phyloP scores from a whole-genome alignment of 2,329 filamentous ascomycete genomes.

The Aspergillus sp. region DNA sequence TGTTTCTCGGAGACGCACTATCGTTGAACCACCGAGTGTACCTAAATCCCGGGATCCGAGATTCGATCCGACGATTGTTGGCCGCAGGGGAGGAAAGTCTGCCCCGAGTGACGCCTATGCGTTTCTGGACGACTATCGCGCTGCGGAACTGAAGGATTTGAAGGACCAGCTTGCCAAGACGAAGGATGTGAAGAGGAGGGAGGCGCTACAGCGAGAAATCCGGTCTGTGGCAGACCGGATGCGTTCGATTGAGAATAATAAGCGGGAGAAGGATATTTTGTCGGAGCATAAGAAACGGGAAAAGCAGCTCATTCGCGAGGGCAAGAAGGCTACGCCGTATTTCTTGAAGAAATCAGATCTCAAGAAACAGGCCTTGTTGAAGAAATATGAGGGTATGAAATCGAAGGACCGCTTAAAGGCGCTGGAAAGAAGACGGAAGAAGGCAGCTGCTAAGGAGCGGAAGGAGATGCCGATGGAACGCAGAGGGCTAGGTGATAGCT shows the following conservation, averaged over 20 bases:
- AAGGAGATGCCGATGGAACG: slow-evolving; percentile 66
- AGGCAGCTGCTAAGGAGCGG: slow-evolving; percentile 81
- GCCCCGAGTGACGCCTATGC: slow-evolving; percentile 72
- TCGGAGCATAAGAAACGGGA: slow-evolving; percentile 77
- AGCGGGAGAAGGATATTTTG: slow-evolving; percentile 68
- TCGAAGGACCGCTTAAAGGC: slow-evolving; percentile 79
- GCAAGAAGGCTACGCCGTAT: slow-evolving; percentile 77
- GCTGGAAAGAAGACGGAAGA: slow-evolving; percentile 87
- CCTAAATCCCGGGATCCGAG: slow-evolving; percentile 79
- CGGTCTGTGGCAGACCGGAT: slow-evolving; percentile 76
- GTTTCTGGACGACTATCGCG: slow-evolving; percentile 84
- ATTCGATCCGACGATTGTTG: slow-evolving; percentile 67
- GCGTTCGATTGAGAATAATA: slow-evolving; percentile 68
- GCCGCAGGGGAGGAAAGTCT: slow-evolving; percentile 31
- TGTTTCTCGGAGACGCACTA: slow-evolving; percentile 76
- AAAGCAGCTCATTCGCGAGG: slow-evolving; percentile 79
- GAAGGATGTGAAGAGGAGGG: slow-evolving; percentile 66
- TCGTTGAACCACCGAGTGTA: slow-evolving; percentile 57
- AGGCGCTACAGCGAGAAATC: slow-evolving; percentile 70
- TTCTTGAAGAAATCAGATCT: slow-evolving; percentile 90
- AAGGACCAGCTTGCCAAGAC: slow-evolving; percentile 65
- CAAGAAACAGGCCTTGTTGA: slow-evolving; percentile 79
- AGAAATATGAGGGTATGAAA: slow-evolving; percentile 80
- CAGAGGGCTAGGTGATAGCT: slow-evolving; percentile 40
- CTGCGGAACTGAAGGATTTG: slow-evolving; percentile 76